Conservation (phyloP, 1,284 basidiomycete genomes). For the Pyrrhoderma noxium region DNA sequence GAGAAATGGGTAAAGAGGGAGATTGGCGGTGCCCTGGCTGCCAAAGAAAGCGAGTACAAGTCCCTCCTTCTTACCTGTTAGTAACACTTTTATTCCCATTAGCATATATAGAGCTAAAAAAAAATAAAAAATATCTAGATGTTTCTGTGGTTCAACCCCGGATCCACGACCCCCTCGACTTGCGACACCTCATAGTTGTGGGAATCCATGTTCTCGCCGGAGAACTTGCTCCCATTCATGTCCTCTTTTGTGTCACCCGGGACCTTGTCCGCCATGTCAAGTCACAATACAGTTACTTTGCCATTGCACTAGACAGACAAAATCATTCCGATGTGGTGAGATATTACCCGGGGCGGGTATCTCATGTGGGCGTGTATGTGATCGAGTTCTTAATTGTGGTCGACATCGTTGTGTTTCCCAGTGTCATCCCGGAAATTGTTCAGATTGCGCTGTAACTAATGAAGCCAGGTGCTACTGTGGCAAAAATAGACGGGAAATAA, state of each 20-base stretch:
- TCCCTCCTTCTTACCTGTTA: slow-evolving; percentile 66
- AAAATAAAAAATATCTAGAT: slow-evolving; percentile 36
- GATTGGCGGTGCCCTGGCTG: slow-evolving; percentile 90
- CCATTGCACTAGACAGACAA: slow-evolving; percentile 55
- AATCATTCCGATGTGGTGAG: slow-evolving; percentile 59
- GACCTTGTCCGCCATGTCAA: slow-evolving; percentile 72
- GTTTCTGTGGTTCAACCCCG: slow-evolving; percentile 74
- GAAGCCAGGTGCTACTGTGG: slow-evolving; percentile 72
- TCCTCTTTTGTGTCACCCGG: slow-evolving; percentile 61
- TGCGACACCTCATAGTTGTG: slow-evolving; percentile 82
- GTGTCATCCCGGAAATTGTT: slow-evolving; percentile 74
- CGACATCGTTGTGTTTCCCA: slow-evolving; percentile 53
- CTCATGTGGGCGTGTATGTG: slow-evolving; percentile 65
- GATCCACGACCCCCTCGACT: slow-evolving; percentile 64
- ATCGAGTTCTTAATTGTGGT: slow-evolving; percentile 51
- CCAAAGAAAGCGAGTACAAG: slow-evolving; percentile 60
- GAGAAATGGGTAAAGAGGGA: slow-evolving; percentile 50
- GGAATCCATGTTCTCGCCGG: slow-evolving; percentile 62
- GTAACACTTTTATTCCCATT: slow-evolving; percentile 19
- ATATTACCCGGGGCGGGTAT: slow-evolving; percentile 37
- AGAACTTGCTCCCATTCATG: slow-evolving; percentile 65
- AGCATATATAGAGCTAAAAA: too few species aligned
- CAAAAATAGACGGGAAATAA: slow-evolving; percentile 48
- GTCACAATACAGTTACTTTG: slow-evolving; percentile 50
- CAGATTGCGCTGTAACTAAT: slow-evolving; percentile 51